phyloP scores from a whole-genome alignment of 2,329 filamentous ascomycete species.

The Cordyceps militaris region DNA sequence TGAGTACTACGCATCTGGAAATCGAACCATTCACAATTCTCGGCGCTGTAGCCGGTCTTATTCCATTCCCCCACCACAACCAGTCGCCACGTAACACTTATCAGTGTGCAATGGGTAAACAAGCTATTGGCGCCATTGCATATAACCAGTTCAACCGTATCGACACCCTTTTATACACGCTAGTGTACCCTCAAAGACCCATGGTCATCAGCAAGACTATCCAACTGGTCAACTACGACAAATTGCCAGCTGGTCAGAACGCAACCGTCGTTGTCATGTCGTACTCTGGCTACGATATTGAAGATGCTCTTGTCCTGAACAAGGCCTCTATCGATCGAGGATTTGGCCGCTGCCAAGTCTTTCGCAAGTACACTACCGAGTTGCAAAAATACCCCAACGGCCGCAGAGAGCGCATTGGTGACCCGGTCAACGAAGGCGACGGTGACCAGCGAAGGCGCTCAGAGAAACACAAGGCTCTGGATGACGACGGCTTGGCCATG shows the following conservation, averaged over 20 bases:
- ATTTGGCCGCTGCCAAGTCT: constrained; percentile 96
- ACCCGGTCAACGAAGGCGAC: constrained; percentile 47
- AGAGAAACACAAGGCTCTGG: constrained; percentile 65
- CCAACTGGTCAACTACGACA: constrained; percentile 93
- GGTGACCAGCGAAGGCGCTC: constrained; percentile 55
- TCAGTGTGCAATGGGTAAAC: constrained; percentile 99
- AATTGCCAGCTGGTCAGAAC: constrained; percentile 92
- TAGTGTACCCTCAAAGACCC: constrained; percentile 95
- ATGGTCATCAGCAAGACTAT: constrained; percentile 98
- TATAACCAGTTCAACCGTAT: constrained; percentile 98
- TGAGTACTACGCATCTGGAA: constrained; percentile 85
- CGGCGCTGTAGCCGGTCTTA: constrained; percentile 89
- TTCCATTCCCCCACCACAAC: constrained; percentile 98
- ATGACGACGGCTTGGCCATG: constrained; percentile 79
- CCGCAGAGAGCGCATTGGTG: constrained; percentile 58
- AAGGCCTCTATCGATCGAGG: constrained; percentile 93
- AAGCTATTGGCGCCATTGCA: constrained; percentile 96
- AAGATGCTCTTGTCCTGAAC: constrained; percentile 94
- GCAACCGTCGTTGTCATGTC: constrained; percentile 99
- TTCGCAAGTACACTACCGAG: constrained; percentile 84
- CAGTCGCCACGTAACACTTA: constrained; percentile 98
- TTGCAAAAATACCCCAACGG: constrained; percentile 87
- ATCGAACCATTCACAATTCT: constrained; percentile 97
- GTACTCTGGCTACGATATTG: constrained; percentile 98
- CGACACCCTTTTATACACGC: constrained; percentile 89